Conservation (phyloP, 306 rosid species). For the Cercis canadensis region DNA sequence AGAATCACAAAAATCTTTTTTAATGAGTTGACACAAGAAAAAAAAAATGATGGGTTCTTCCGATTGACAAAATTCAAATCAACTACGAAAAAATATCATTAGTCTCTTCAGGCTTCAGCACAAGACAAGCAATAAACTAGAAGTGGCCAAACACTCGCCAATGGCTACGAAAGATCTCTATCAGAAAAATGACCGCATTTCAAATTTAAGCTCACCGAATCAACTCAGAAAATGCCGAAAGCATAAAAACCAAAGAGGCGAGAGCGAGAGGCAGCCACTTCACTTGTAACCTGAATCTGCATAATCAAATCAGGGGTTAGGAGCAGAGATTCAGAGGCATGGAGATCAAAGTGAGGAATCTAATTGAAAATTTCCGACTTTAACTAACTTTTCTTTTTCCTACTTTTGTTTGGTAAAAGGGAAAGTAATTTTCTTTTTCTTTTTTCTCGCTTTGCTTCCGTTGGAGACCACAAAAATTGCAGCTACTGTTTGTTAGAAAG, state of each 20-base stretch:
- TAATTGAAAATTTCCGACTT: constrained; percentile 47
- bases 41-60: constrained; percentile 16
- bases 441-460: constrained; percentile 35
- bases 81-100: background rate
- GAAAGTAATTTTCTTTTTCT: constrained; percentile 52
- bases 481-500: constrained; percentile 39
- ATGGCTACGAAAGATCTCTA: constrained; percentile 44
- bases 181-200: constrained; percentile 50
- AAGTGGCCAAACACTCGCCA: constrained; percentile 34
- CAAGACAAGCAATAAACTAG: constrained; percentile 24
- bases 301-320: constrained; percentile 34
- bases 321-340: constrained; percentile 29
- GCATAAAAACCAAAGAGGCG: constrained; percentile 23
- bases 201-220: constrained; percentile 40
- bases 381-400: constrained; percentile 27
- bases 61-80: background rate
- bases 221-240: constrained; percentile 46
- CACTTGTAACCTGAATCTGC: constrained; percentile 47
- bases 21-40: background rate
- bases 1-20: constrained; percentile 2
- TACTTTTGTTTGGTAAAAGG: constrained; percentile 50
- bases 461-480: constrained; percentile 46
- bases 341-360: constrained; percentile 47
- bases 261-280: constrained; percentile 40
- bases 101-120: constrained; percentile 4